Evolutionary conservation across 2,329 filamentous ascomycete genomes (phyloP), one percentile per base, ranked within the genome.

Genomic region (Botrytis sinoallii): DNA sequence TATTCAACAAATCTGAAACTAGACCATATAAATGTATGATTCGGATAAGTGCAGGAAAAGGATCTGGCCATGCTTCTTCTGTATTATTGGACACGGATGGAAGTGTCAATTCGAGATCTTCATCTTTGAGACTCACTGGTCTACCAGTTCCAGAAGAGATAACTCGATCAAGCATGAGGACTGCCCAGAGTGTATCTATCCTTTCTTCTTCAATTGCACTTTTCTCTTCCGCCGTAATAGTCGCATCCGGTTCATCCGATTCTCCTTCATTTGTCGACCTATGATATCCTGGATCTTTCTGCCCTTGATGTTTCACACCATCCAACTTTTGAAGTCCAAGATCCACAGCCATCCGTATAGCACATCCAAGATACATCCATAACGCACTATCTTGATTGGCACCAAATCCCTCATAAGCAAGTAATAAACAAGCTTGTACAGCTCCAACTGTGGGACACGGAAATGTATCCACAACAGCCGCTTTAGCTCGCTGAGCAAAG

Each of bases 291-390:
- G 79, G 76, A 71, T 80, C 79, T 57, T 78, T 81, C 75, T 78
- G 75, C 2, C 85, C 86, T 77, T 88, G 88, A 74, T 71, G 69
- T 71, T 86, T 86, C 66, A 97, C 86, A 0, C 93, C 94, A 76
- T 95, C 91, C 25, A 92, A 86, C 76, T 94, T 97, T 77, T 95
- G 93, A 76, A 97, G 85, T 0, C 94, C 94, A 16, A 97, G 83
- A 79, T 94, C 92, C 75, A 93, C 88, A 0, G 91, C 91, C 89
- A 94, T 92, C 7, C 94, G 90, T 75, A 97, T 97, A 0, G 94
- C 91, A 70, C 95, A 91, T 0, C 94, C 94, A 1, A 97, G 85
- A 80, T 97, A 97, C 93, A 97, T 97, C 94, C 94, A 97, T 10
- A 97, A 83, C 0, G 93, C 93, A 81, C 93, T 97, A 79, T 97